phyloP scores from a whole-genome alignment of 805 yeast species.

The Candida gorgasii region DNA sequence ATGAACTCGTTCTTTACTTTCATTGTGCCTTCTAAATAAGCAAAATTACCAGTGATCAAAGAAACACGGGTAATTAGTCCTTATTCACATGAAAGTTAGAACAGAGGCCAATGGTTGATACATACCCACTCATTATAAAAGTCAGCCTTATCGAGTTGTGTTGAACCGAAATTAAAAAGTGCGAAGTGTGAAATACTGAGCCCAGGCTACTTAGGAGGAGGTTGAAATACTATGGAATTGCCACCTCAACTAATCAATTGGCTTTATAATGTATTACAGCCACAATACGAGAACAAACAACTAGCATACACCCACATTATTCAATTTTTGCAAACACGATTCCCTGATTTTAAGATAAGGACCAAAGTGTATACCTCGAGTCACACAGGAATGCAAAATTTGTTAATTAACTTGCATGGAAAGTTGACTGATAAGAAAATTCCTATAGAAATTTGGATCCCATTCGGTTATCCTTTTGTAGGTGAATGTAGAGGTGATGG shows the following conservation, averaged over 20 bases:
- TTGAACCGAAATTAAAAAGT: conserved; percentile 8
- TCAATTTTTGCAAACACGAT: conserved; percentile 49
- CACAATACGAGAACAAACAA: conserved; percentile 61
- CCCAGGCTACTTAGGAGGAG: neutral
- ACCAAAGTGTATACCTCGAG: conserved; percentile 57
- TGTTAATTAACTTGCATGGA: conserved; percentile 69
- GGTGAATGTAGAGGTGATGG: conserved; percentile 13
- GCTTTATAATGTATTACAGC: conserved; percentile 42
- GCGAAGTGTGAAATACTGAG: conserved; percentile 2
- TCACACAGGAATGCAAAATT: conserved; percentile 56
- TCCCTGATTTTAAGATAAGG: conserved; percentile 55
- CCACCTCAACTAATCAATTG: conserved; percentile 38
- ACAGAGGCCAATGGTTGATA: neutral
- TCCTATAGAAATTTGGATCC: conserved; percentile 77
- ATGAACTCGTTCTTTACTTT: no score
- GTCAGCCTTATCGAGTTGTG: conserved; percentile 5
- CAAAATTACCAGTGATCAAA: no score
- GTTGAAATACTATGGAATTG: conserved; percentile 15
- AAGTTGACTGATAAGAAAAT: conserved; percentile 26
- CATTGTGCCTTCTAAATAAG: no score
- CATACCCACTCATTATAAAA: conserved; percentile 14
- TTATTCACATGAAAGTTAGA: no score
- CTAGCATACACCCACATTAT: conserved; percentile 63
- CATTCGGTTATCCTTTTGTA: conserved; percentile 62
- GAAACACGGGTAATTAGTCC: no score